Evolutionary conservation across 306 rosid species (phyloP).

Genomic region (Sophora flavescens): DNA sequence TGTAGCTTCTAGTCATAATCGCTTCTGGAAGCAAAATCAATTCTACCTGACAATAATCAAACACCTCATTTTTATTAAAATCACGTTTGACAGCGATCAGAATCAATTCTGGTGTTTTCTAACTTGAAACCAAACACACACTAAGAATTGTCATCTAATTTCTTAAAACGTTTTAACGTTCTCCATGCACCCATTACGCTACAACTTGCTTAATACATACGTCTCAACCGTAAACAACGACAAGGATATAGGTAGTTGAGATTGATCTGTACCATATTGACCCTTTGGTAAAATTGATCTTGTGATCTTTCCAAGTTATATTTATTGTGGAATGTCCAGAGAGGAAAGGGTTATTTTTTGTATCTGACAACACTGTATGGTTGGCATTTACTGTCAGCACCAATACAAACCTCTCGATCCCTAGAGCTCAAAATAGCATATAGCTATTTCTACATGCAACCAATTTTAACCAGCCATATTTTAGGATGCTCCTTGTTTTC

Average conservation of each 20-base stretch:
- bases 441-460: slow-evolving; percentile 25
- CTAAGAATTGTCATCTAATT: neutral
- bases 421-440: slow-evolving; percentile 48
- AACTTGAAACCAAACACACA: too few species aligned
- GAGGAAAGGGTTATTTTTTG: slow-evolving; percentile 13
- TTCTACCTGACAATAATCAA: too few species aligned
- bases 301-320: too few species aligned
- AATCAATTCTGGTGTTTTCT: too few species aligned
- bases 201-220: slow-evolving; percentile 23
- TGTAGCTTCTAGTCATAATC: too few species aligned
- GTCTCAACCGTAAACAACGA: slow-evolving; percentile 32
- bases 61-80: too few species aligned
- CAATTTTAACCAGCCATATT: slow-evolving; percentile 50
- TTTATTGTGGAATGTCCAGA: slow-evolving; percentile 36
- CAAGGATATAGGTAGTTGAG: slow-evolving; percentile 1
- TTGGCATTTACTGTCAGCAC: slow-evolving; percentile 43
- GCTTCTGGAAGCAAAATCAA: too few species aligned
- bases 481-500: slow-evolving; percentile 48
- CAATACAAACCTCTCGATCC: slow-evolving; percentile 43
- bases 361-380: slow-evolving; percentile 39
- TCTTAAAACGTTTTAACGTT: neutral
- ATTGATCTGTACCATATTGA: neutral
- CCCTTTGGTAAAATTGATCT: slow-evolving; percentile 27
- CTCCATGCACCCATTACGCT: neutral
- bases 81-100: too few species aligned